These are phyloP conservation scores for Zanthoxylum bungeanum DNA, from an alignment of 345 rosid genomes.

Conservation along the genomic window DNA sequence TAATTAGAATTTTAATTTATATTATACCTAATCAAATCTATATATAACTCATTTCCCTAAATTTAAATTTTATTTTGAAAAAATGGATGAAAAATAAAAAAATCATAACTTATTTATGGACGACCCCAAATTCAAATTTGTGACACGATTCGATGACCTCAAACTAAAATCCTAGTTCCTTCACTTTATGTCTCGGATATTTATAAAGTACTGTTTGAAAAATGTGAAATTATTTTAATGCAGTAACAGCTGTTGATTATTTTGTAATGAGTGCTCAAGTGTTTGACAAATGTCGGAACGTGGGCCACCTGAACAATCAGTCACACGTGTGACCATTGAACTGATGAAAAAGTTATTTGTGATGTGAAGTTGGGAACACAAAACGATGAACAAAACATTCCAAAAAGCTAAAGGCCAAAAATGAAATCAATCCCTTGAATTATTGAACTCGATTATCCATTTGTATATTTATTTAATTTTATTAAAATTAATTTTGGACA, in stretches of 20 bases:
- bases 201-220: no score
- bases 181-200: no score
- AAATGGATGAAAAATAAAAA: no score
- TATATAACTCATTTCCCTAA: no score
- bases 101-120: no score
- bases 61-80: no score
- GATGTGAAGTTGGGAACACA: not conserved
- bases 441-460: not conserved
- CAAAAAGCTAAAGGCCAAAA: not conserved
- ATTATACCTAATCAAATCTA: not conserved
- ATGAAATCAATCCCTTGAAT: not conserved
- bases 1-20: not conserved
- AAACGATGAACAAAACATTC: not conserved
- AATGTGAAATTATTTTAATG: no score
- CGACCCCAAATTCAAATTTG: no score
- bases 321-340: constrained; percentile 7
- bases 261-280: not conserved
- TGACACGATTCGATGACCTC: no score
- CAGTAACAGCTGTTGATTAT: not conserved
- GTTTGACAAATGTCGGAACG: not conserved
- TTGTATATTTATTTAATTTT: not conserved
- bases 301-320: not conserved
- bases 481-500: not conserved
- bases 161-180: no score
- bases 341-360: not conserved